Conservation (phyloP, 371 early-diverging fungal species). For the Furculomyces boomerangus region DNA sequence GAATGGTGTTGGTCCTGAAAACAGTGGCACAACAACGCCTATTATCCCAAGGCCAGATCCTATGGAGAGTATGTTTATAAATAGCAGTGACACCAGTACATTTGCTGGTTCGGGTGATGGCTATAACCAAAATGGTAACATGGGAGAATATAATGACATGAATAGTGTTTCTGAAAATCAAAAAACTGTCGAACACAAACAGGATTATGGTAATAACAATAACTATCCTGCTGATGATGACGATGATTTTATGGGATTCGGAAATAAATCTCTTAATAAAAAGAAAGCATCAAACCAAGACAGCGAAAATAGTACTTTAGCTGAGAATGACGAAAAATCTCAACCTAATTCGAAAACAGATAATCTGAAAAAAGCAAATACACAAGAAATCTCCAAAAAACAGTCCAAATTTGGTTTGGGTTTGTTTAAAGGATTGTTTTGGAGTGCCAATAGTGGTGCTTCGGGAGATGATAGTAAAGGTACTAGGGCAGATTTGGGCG, state of each 20-base stretch:
- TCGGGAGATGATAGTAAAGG: conserved; percentile 10
- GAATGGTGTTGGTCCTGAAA: no score
- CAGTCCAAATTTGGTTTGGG: conserved; percentile 15
- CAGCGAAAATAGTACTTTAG: background rate
- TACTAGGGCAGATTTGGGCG: conserved; percentile 41
- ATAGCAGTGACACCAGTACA: no score
- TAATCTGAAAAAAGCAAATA: background rate
- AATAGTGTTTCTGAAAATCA: no score
- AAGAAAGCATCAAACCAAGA: background rate
- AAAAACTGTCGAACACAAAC: background rate
- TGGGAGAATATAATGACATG: no score
- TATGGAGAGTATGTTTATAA: no score
- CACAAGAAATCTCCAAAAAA: conserved; percentile 5
- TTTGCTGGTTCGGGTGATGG: no score
- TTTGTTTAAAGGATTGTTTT: conserved; percentile 20
- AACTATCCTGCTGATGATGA: background rate
- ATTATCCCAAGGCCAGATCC: no score
- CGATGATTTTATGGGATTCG: background rate
- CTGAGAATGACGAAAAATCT: background rate
- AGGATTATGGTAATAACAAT: background rate
- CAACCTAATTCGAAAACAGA: background rate
- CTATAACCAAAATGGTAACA: no score
- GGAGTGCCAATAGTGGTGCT: conserved; percentile 1
- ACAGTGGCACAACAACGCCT: no score
- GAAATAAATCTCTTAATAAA: conserved; percentile 1